A percentile compares a stretch with the other conserved stretches of the same genome.
Conservation (phyloP, 352 stramenopile genomes). For the Peronospora farinosa region DNA sequence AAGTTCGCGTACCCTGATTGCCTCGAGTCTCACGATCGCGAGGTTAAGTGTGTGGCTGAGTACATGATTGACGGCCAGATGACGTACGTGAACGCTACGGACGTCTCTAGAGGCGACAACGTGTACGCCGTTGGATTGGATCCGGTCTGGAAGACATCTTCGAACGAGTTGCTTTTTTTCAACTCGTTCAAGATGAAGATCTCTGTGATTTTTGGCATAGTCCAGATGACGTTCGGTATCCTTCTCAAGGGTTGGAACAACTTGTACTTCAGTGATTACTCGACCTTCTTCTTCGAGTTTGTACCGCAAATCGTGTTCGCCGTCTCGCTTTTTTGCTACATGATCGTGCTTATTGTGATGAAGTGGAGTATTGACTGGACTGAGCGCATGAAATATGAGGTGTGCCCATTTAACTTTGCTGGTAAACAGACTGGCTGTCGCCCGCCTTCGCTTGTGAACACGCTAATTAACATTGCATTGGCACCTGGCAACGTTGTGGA, state of each 20-base stretch:
- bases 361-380: constrained; percentile 99
- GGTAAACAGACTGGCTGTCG: constrained; percentile 92
- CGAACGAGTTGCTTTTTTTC: constrained; percentile 98
- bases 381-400: constrained; percentile 86
- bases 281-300: constrained; percentile 97
- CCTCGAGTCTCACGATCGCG: constrained; percentile 44
- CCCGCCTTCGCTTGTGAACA: constrained; percentile 96
- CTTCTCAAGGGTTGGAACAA: constrained; percentile 94
- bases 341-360: constrained; percentile 97
- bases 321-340: constrained; percentile 97
- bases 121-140: constrained; percentile 98
- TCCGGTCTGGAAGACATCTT: constrained; percentile 96
- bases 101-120: constrained; percentile 68
- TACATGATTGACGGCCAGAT: constrained; percentile 69
- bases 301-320: constrained; percentile 96
- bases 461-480: constrained; percentile 98
- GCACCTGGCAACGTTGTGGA: constrained; percentile 90
- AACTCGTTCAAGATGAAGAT: constrained; percentile 99
- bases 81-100: constrained; percentile 71
- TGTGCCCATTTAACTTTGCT: constrained; percentile 92
- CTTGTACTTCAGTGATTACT: constrained; percentile 93
- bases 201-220: constrained; percentile 97
- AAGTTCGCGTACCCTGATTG: constrained; percentile 89
- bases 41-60: constrained; percentile 60
- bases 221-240: constrained; percentile 98